phyloP scores from a whole-genome alignment of 208 protist species.

The Trypanosoma brucei region DNA sequence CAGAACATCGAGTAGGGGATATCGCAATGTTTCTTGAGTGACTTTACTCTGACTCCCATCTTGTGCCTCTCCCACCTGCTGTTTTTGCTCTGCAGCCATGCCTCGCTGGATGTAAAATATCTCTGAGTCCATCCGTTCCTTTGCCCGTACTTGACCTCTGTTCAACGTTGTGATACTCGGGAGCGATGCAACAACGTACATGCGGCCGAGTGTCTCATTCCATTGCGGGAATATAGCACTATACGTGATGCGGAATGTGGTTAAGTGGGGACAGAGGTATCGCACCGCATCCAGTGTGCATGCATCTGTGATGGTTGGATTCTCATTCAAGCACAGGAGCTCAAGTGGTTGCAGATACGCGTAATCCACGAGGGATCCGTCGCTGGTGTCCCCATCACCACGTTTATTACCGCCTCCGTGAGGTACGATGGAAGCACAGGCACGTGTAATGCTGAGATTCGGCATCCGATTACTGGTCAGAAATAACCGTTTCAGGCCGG shows the following conservation, averaged over 20 bases:
- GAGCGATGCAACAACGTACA: slow-evolving; percentile 82
- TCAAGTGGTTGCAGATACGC: slow-evolving; percentile 44
- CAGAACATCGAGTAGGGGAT: slow-evolving; percentile 56
- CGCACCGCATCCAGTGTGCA: slow-evolving; percentile 64
- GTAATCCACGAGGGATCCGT: slow-evolving; percentile 15
- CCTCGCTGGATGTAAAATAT: slow-evolving; percentile 87
- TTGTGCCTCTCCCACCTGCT: slow-evolving; percentile 12
- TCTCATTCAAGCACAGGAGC: slow-evolving; percentile 76
- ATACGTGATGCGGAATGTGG: slow-evolving; percentile 78
- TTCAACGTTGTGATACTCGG: slow-evolving; percentile 75
- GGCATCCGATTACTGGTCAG: slow-evolving; percentile 63
- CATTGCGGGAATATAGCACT: slow-evolving; percentile 56
- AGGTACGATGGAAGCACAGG: neutral
- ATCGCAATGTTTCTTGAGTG: slow-evolving; percentile 15
- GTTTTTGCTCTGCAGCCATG: slow-evolving; percentile 32
- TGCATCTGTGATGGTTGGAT: slow-evolving; percentile 39
- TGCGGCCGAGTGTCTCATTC: slow-evolving; percentile 79
- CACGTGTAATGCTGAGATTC: slow-evolving; percentile 25
- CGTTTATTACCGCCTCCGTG: slow-evolving; percentile 3
- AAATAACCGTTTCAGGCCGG: slow-evolving; percentile 54
- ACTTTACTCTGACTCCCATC: neutral
- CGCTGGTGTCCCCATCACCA: neutral
- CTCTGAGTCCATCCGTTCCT: slow-evolving; percentile 82
- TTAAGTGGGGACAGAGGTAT: slow-evolving; percentile 46
- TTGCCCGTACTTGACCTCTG: slow-evolving; percentile 65